Percentiles rank a stretch among this genome's conserved stretches.
These are phyloP conservation scores for Boletus pseudopeckii DNA, from an alignment of 768 basidiomycete species.

Conservation along the genomic window DNA sequence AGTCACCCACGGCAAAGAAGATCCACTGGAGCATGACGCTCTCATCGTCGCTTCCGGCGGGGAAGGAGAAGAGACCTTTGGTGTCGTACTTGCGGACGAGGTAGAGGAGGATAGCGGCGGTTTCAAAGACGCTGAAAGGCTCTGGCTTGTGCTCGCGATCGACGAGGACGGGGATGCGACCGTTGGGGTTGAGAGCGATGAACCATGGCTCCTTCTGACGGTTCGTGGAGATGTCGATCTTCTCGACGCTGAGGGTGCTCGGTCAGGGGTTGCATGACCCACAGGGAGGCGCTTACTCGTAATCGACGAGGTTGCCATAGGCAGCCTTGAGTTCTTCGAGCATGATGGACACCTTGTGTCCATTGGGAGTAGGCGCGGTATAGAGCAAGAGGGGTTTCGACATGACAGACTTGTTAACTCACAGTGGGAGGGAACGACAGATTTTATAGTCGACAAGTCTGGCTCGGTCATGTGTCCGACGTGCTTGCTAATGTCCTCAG, in stretches of 20 bases:
- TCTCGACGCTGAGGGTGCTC: constrained; percentile 38
- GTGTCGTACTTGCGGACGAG: constrained; percentile 79
- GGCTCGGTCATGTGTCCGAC: constrained; percentile 9
- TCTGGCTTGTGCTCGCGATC: constrained; percentile 51
- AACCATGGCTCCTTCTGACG: constrained; percentile 84
- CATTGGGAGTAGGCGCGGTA: constrained; percentile 57
- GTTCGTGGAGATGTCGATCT: constrained; percentile 58
- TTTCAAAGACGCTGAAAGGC: constrained; percentile 71
- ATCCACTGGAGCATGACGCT: constrained; percentile 83
- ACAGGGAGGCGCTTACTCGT: constrained; percentile 39
- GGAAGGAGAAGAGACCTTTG: constrained; percentile 67
- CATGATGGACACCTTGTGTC: constrained; percentile 44
- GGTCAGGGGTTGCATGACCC: not conserved
- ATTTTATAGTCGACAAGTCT: constrained; percentile 14
- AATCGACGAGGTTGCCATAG: constrained; percentile 44
- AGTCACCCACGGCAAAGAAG: constrained; percentile 62
- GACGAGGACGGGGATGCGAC: constrained; percentile 65
- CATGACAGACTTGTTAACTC: constrained; percentile 12
- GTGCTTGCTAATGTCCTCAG: constrained; percentile 21
- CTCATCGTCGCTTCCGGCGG: constrained; percentile 55
- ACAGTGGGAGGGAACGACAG: not conserved
- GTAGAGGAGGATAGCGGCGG: constrained; percentile 80
- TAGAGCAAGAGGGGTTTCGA: constrained; percentile 31
- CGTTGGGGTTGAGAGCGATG: constrained; percentile 69
- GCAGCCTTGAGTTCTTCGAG: constrained; percentile 62